Evolutionary conservation across 2,329 filamentous ascomycete genomes (phyloP), one percentile per base, ranked within the genome.

Genomic region (Alternaria consortialis): DNA sequence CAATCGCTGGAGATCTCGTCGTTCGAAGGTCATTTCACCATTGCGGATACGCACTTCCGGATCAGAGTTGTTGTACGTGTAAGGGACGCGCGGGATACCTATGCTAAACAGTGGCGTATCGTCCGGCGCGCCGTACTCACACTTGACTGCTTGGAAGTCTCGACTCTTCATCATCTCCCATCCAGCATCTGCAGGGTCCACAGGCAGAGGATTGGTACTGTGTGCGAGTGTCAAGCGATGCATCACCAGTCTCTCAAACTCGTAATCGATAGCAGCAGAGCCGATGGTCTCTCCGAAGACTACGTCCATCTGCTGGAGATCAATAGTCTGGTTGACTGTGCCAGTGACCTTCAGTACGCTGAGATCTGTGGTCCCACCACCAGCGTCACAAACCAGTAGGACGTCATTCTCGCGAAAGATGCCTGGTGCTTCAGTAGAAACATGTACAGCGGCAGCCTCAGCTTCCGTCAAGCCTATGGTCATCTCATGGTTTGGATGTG

Each of bases 391-490:
- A 2, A 85, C 80, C 3, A 85, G 72, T 4, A 85, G 71, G 2
- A 83, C 76, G 59, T 85, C 82, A 34, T 79, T 71, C 31, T 77
- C 75, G 64, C 64, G 65, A 31, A 78, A 79, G 8, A 78, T 75
- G 8, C 75, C 75, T 2, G 75, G 71, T 4, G 75, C 69, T 64
- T 78, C 73, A 20, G 70, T 74, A 0, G 81, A 80, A 0, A 81
- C 80, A 69, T 84, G 81, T 1, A 86, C 83, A 27, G 84, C 84
- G 2, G 84, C 84, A 5, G 84, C 84, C 66, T 86, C 84, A 0
- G 84, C 84, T 70, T 86, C 84, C 0, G 84, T 86, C 15, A 86
- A 72, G 0, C 82, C 82, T 51, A 85, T 82, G 0, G 61, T 72
- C 4, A 80, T 77, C 2, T 62, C 71, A 67, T 85, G 83, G 29